phyloP scores from a whole-genome alignment of 306 rosid genomes.

The Bauhinia variegata region DNA sequence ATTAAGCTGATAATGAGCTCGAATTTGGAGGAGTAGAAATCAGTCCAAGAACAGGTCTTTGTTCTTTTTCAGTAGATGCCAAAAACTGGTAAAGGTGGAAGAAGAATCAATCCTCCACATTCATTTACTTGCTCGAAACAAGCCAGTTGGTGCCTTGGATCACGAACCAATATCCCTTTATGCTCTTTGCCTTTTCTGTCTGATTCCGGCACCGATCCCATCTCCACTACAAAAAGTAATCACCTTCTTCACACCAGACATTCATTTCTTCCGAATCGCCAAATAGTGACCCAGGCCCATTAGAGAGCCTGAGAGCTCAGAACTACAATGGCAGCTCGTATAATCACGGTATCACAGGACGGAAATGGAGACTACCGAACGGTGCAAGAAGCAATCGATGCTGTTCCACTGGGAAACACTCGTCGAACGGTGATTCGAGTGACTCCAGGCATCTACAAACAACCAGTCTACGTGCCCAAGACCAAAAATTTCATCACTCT shows the following conservation, averaged over 20 bases:
- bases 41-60: too few species aligned
- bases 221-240: too few species aligned
- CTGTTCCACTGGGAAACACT: slow-evolving; percentile 74
- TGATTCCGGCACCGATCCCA: too few species aligned
- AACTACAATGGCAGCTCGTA: slow-evolving; percentile 58
- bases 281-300: background rate
- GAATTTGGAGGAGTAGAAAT: too few species aligned
- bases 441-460: slow-evolving; percentile 71
- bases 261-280: background rate
- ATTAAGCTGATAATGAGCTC: too few species aligned
- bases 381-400: slow-evolving; percentile 86
- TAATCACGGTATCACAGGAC: slow-evolving; percentile 64
- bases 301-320: background rate
- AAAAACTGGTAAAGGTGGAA: too few species aligned
- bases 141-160: background rate
- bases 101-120: too few species aligned
- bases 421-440: slow-evolving; percentile 73
- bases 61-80: too few species aligned
- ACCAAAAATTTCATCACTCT: slow-evolving; percentile 83
- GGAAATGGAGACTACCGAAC: slow-evolving; percentile 71
- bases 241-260: too few species aligned
- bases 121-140: too few species aligned
- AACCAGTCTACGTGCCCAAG: slow-evolving; percentile 83
- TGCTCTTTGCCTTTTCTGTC: slow-evolving; percentile 25
- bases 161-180: slow-evolving; percentile 15